phyloP scores from a whole-genome alignment of 495 filamentous ascomycete species.

The Aspergillus hancockii region DNA sequence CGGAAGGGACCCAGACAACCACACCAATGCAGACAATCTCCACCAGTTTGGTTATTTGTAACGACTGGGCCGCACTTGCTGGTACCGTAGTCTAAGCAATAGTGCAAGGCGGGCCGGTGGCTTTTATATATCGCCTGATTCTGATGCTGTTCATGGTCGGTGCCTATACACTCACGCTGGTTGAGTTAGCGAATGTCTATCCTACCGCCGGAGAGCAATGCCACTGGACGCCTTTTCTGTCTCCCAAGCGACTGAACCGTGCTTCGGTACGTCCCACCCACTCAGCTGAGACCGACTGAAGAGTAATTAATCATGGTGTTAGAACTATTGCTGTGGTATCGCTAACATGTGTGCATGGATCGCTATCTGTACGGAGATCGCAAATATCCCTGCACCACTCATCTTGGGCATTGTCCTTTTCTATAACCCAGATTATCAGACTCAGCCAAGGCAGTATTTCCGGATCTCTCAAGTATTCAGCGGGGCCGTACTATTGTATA shows the following conservation, averaged over 20 bases:
- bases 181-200: constrained; percentile 52
- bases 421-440: constrained; percentile 21
- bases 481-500: constrained; percentile 22
- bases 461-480: constrained; percentile 37
- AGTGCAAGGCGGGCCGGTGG: constrained; percentile 26
- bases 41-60: constrained; percentile 22
- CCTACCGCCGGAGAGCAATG: constrained; percentile 55
- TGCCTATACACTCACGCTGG: constrained; percentile 40
- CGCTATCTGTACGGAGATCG: constrained; percentile 22
- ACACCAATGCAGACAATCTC: constrained; percentile 18
- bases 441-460: constrained; percentile 37
- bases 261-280: constrained; percentile 7
- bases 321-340: constrained; percentile 31
- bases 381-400: constrained; percentile 24
- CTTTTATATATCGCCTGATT: constrained; percentile 24
- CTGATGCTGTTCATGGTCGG: neutral
- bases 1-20: constrained; percentile 9
- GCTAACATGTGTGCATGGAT: constrained; percentile 30
- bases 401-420: constrained; percentile 22
- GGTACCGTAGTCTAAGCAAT: constrained; percentile 27
- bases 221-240: constrained; percentile 33
- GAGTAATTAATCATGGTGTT: neutral
- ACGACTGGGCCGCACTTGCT: constrained; percentile 29
- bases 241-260: constrained; percentile 19
- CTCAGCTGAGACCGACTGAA: neutral